phyloP scores from a whole-genome alignment of 2,329 filamentous ascomycete genomes.

The Chaetomium sp. region DNA sequence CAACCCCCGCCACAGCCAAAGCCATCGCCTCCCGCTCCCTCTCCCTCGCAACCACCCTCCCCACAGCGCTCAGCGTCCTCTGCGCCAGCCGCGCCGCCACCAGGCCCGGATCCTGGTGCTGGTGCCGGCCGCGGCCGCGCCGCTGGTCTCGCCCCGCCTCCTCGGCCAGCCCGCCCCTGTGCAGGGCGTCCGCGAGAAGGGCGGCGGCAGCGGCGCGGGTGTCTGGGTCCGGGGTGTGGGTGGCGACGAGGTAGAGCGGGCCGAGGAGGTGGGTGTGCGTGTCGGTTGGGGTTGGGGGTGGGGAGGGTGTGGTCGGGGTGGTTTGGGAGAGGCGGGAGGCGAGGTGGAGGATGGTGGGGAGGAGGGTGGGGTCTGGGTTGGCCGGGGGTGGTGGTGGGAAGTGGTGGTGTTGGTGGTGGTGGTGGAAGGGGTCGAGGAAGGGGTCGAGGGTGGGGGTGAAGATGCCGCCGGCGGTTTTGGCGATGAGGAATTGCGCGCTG shows the following conservation, averaged over 20 bases:
- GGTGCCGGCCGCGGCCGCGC: too few relatives aligned
- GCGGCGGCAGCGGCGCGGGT: slow-evolving; percentile 20
- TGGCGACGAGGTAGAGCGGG: slow-evolving; percentile 30
- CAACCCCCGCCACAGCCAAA: not conserved
- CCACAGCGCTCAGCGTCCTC: not conserved
- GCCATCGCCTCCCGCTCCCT: not conserved
- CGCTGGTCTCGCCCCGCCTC: not conserved
- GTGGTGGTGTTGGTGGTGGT: not conserved
- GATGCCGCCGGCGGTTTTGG: not conserved
- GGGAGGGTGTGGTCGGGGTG: not conserved
- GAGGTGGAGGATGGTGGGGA: slow-evolving; percentile 19
- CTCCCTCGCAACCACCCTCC: not conserved
- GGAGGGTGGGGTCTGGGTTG: slow-evolving; percentile 14
- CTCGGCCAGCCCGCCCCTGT: not conserved
- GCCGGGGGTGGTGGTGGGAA: not conserved
- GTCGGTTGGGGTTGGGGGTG: not conserved
- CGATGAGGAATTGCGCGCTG: slow-evolving; percentile 29
- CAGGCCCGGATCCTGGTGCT: too few relatives aligned
- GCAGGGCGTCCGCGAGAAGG: slow-evolving; percentile 17
- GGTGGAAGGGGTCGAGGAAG: not conserved
- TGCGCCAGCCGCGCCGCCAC: not conserved
- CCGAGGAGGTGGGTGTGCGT: slow-evolving; percentile 21
- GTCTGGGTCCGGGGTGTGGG: slow-evolving; percentile 10
- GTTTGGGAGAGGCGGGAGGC: not conserved
- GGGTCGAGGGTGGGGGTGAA: not conserved